phyloP scores from a whole-genome alignment of 139 green algal species.

The Trebouxia sp. region DNA sequence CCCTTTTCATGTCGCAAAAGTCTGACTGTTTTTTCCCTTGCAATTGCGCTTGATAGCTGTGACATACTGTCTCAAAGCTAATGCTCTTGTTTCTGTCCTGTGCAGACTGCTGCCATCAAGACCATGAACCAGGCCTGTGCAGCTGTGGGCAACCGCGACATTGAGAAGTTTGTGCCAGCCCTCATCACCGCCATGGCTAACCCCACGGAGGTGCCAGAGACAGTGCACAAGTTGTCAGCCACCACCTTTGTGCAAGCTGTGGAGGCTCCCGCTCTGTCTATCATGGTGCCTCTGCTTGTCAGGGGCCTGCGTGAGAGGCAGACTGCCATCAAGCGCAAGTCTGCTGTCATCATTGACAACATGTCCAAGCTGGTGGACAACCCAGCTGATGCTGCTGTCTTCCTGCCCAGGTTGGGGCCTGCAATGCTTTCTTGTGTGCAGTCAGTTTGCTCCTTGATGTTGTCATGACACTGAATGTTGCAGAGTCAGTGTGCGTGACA shows the following conservation, averaged over 20 bases:
- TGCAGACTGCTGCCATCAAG: constrained; percentile 41
- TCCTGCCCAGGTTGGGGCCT: constrained; percentile 85
- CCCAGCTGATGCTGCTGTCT: constrained; percentile 77
- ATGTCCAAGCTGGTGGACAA: constrained; percentile 95
- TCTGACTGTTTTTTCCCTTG: no score
- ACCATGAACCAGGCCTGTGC: constrained; percentile 52
- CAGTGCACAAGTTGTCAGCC: constrained; percentile 87
- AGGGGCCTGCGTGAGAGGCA: constrained; percentile 83
- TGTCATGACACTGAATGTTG: no score
- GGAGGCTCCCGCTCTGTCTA: constrained; percentile 77
- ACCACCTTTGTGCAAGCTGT: constrained; percentile 89
- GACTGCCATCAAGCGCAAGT: constrained; percentile 90
- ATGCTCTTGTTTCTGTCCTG: not conserved
- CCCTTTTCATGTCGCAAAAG: no score
- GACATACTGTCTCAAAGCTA: not conserved
- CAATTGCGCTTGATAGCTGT: not conserved
- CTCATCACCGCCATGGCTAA: constrained; percentile 81
- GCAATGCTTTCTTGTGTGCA: no score
- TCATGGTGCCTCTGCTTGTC: constrained; percentile 89
- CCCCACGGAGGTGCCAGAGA: constrained; percentile 76
- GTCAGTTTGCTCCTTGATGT: no score
- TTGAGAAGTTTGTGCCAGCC: constrained; percentile 84
- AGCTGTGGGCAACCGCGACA: constrained; percentile 84
- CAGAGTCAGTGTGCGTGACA: no score
- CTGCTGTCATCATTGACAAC: constrained; percentile 87